Conservation (phyloP, 2,329 filamentous ascomycete genomes). For the Fusarium humuli region DNA sequence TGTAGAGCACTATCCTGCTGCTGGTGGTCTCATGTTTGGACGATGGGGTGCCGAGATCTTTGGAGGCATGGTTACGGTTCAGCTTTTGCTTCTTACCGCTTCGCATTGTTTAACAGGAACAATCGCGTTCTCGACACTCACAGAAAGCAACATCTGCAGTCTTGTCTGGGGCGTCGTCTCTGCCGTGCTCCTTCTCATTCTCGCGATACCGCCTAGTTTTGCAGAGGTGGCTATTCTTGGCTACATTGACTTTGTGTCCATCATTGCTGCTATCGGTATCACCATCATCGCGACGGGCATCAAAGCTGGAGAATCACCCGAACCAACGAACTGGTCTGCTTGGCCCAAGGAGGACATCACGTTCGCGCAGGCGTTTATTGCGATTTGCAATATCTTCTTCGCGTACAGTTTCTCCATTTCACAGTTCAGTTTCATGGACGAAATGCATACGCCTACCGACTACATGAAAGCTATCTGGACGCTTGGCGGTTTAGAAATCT, state of each 20-base stretch:
- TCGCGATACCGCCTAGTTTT: constrained; percentile 58
- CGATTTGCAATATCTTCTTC: constrained; percentile 74
- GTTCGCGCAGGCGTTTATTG: constrained; percentile 65
- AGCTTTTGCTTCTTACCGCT: constrained; percentile 73
- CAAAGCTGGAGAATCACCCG: constrained; percentile 17
- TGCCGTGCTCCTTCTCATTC: constrained; percentile 53
- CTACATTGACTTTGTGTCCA: constrained; percentile 43
- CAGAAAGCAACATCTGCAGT: constrained; percentile 60
- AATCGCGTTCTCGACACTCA: constrained; percentile 72
- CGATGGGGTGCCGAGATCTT: constrained; percentile 67
- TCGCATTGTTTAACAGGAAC: constrained; percentile 75
- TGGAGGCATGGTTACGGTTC: constrained; percentile 66
- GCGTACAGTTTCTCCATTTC: constrained; percentile 67
- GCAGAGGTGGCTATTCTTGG: constrained; percentile 46
- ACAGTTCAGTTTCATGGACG: constrained; percentile 60
- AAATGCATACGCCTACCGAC: constrained; percentile 57
- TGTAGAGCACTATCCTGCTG: constrained; percentile 72
- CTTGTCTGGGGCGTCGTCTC: constrained; percentile 55
- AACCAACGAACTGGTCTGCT: constrained; percentile 50
- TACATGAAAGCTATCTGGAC: constrained; percentile 64
- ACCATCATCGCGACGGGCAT: constrained; percentile 72
- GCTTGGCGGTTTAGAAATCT: constrained; percentile 69
- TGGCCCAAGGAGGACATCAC: constrained; percentile 55
- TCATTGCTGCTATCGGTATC: constrained; percentile 67
- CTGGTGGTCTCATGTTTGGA: constrained; percentile 69